Percentiles rank a stretch among this genome's conserved stretches.
phyloP scores from a whole-genome alignment of 202 grass and related monocot genomes.

The Carex arenaria region DNA sequence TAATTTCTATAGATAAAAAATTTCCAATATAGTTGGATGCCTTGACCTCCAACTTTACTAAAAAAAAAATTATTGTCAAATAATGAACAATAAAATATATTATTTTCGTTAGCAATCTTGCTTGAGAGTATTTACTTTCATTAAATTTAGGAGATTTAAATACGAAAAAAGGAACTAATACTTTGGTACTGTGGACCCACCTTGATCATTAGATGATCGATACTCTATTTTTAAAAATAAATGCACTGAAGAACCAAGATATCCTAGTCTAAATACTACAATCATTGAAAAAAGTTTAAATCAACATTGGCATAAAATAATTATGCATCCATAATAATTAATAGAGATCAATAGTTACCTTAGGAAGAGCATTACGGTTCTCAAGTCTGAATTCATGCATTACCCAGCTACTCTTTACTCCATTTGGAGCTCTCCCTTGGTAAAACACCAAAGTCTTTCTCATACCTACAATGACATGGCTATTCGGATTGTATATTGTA shows the following conservation, averaged over 20 bases:
- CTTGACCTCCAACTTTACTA: too few species aligned
- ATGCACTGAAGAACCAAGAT: neutral
- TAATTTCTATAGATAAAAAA: too few species aligned
- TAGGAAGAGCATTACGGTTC: conserved; percentile 45
- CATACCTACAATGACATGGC: conserved; percentile 57
- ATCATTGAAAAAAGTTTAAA: neutral
- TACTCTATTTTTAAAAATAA: neutral
- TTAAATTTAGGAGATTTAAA: neutral
- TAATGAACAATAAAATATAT: neutral
- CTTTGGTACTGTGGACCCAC: neutral
- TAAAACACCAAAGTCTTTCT: conserved; percentile 98
- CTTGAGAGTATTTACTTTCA: neutral
- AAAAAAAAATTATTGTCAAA: neutral
- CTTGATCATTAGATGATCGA: neutral
- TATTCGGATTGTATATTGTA: conserved; percentile 34
- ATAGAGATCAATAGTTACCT: conserved; percentile 25
- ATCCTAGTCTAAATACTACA: neutral
- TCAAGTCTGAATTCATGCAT: conserved; percentile 93
- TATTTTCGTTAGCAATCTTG: neutral
- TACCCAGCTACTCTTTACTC: conserved; percentile 73
- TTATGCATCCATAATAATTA: neutral
- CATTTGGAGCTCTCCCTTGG: conserved; percentile 72
- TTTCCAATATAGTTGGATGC: too few species aligned
- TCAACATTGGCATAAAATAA: neutral
- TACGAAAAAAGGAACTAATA: neutral